phyloP scores from a whole-genome alignment of 768 basidiomycete species.

The Xerocomellus intermedius region DNA sequence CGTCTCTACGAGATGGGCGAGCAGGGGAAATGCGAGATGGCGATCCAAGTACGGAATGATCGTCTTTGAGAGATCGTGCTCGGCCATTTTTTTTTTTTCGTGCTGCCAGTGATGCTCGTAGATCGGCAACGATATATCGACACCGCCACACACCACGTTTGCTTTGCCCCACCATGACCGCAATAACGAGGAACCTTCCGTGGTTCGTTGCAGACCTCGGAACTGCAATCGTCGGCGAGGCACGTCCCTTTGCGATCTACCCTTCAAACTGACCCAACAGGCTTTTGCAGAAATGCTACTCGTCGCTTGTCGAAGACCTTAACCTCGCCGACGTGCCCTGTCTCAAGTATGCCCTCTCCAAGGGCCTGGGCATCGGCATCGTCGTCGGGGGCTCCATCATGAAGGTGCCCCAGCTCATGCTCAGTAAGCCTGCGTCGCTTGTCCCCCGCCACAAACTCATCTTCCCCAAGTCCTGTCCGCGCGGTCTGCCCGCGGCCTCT shows the following conservation, averaged over 20 bases:
- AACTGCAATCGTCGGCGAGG: slow-evolving; percentile 78
- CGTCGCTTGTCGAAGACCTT: slow-evolving; percentile 83
- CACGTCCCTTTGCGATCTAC: slow-evolving; percentile 28
- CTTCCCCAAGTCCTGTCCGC: slow-evolving; percentile 57
- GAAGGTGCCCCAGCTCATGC: slow-evolving; percentile 92
- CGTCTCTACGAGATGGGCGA: slow-evolving; percentile 80
- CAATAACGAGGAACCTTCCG: slow-evolving; percentile 82
- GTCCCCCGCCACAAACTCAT: not conserved
- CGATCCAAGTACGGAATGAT: slow-evolving; percentile 92
- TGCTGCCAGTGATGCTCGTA: not conserved
- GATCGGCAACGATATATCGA: slow-evolving; percentile 4
- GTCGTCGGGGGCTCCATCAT: slow-evolving; percentile 91
- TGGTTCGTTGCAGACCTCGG: slow-evolving; percentile 82
- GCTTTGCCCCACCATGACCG: slow-evolving; percentile 49
- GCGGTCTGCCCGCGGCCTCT: slow-evolving; percentile 82
- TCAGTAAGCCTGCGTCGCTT: slow-evolving; percentile 51
- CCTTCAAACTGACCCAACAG: not conserved
- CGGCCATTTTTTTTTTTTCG: slow-evolving; percentile 61
- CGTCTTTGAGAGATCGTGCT: slow-evolving; percentile 88
- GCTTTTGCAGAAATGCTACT: slow-evolving; percentile 81
- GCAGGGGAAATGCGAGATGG: slow-evolving; percentile 90
- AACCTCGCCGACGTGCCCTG: slow-evolving; percentile 76
- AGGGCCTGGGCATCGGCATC: slow-evolving; percentile 89
- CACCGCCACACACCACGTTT: slow-evolving; percentile 28
- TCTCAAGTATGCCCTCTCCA: slow-evolving; percentile 88